Conservation (phyloP, 2,329 filamentous ascomycete species). For the Cryphonectria radicalis region DNA sequence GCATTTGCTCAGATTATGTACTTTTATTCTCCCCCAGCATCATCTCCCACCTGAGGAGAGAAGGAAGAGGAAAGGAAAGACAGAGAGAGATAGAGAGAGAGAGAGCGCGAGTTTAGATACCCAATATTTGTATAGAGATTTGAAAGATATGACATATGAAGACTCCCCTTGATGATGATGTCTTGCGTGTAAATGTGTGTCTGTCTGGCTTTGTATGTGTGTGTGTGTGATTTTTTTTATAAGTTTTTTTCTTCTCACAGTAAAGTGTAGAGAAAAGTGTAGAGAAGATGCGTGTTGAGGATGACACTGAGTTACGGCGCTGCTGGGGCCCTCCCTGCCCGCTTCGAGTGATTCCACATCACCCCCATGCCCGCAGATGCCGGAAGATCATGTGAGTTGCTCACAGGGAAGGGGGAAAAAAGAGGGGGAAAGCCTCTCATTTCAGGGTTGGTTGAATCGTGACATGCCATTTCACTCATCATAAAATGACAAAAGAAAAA, state of each 20-base stretch:
- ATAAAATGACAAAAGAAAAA: neutral
- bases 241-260: neutral
- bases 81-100: neutral
- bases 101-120: neutral
- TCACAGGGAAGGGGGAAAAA: neutral
- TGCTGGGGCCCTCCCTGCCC: neutral
- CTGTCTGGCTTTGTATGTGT: neutral
- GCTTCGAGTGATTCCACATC: neutral
- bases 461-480: neutral
- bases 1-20: neutral
- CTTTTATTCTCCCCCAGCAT: too few species aligned
- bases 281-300: neutral
- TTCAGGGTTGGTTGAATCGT: neutral
- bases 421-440: neutral
- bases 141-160: neutral
- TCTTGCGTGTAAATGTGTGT: neutral
- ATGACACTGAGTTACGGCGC: neutral
- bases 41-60: neutral
- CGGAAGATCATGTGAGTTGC: neutral
- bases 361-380: neutral
- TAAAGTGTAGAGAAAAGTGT: too few species aligned
- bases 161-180: neutral
- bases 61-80: neutral
- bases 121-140: slow-evolving; percentile 6
- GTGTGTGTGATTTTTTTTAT: neutral